These are phyloP conservation scores for Apiotrichum brassicae DNA, from an alignment of 1,284 basidiomycete genomes.

Conservation along the genomic window DNA sequence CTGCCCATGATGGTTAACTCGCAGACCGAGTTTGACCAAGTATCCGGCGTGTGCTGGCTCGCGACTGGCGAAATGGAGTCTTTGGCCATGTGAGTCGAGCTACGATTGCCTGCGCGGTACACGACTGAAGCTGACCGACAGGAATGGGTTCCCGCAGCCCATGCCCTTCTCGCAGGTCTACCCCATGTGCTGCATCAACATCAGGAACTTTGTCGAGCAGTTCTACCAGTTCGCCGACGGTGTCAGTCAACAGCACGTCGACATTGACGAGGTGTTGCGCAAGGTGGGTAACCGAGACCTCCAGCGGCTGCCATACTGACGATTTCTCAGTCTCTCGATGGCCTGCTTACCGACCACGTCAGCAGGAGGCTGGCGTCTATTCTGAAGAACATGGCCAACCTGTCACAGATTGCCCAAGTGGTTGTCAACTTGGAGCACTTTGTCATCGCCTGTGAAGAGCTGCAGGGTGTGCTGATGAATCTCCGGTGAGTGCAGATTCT, in stretches of 20 bases:
- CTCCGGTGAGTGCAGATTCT: slow-evolving; percentile 50
- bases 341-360: slow-evolving; percentile 73
- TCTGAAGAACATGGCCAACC: slow-evolving; percentile 62
- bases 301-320: neutral
- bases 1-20: slow-evolving; percentile 81
- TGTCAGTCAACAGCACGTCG: slow-evolving; percentile 80
- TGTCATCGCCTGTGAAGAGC: slow-evolving; percentile 72
- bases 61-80: slow-evolving; percentile 60
- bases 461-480: slow-evolving; percentile 79
- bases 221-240: slow-evolving; percentile 97
- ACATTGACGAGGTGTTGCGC: slow-evolving; percentile 85
- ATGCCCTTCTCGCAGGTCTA: slow-evolving; percentile 95
- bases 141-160: slow-evolving; percentile 63
- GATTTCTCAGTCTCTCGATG: slow-evolving; percentile 68
- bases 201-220: slow-evolving; percentile 86
- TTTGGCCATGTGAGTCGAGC: slow-evolving; percentile 55
- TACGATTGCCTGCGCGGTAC: neutral
- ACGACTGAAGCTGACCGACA: slow-evolving; percentile 36
- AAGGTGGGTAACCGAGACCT: slow-evolving; percentile 54
- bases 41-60: slow-evolving; percentile 82
- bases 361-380: slow-evolving; percentile 68
- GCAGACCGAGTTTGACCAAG: slow-evolving; percentile 63
- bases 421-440: slow-evolving; percentile 93
- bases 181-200: slow-evolving; percentile 92
- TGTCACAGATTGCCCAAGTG: slow-evolving; percentile 93